Evolutionary conservation across 495 filamentous ascomycete species (phyloP).

Genomic region (Penicillium crystallinum): DNA sequence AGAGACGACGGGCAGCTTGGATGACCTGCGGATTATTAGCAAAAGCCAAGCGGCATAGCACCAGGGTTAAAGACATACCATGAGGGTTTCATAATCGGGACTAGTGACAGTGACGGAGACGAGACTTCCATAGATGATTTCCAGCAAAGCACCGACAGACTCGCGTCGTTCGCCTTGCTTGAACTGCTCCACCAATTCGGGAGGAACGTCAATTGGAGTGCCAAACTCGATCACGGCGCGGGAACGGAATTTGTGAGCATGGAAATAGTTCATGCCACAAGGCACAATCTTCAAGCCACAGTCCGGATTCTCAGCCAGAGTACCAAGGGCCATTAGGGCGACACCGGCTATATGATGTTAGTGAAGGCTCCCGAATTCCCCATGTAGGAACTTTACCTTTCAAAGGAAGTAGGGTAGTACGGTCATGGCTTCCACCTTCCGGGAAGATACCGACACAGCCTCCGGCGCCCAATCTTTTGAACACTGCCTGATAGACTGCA

Average conservation of each 20-base stretch:
- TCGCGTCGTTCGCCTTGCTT: slow-evolving; percentile 75
- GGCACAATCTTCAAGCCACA: slow-evolving; percentile 97
- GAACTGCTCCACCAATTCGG: slow-evolving; percentile 79
- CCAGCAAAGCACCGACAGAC: slow-evolving; percentile 74
- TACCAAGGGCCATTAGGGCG: slow-evolving; percentile 94
- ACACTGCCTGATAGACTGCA: slow-evolving; percentile 89
- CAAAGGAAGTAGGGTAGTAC: slow-evolving; percentile 85
- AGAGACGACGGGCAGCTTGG: slow-evolving; percentile 88
- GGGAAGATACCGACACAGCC: slow-evolving; percentile 97
- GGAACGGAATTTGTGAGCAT: slow-evolving; percentile 97
- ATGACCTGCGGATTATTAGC: slow-evolving; percentile 56
- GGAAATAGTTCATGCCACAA: slow-evolving; percentile 99
- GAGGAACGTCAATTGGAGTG: slow-evolving; percentile 73
- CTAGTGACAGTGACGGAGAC: slow-evolving; percentile 86
- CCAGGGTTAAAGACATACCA: slow-evolving; percentile 53
- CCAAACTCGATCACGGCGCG: slow-evolving; percentile 96
- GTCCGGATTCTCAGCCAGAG: slow-evolving; percentile 79
- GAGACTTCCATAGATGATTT: slow-evolving; percentile 79
- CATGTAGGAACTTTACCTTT: slow-evolving; percentile 53
- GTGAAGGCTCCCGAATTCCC: background rate
- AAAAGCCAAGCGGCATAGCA: background rate
- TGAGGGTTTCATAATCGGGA: slow-evolving; percentile 94
- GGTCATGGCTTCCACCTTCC: slow-evolving; percentile 95
- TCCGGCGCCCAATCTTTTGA: slow-evolving; percentile 68
- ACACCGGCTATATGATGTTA: slow-evolving; percentile 65